Conservation (phyloP, 306 rosid genomes). For the Rosa multiflora region DNA sequence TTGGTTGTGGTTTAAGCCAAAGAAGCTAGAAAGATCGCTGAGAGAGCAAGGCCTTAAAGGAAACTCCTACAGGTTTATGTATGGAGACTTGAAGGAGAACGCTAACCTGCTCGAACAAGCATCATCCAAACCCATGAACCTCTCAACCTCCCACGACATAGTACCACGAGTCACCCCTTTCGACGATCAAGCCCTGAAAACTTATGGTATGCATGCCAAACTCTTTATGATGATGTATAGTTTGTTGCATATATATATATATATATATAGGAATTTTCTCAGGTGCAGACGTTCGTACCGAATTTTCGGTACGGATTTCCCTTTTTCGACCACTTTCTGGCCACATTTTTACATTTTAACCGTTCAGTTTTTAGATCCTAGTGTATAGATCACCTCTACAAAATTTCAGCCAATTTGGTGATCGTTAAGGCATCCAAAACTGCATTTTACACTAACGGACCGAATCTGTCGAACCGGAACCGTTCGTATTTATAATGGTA, state of each 20-base stretch:
- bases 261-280: background rate
- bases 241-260: background rate
- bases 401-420: too few species aligned
- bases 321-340: too few species aligned
- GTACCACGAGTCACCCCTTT: constrained; percentile 21
- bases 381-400: too few species aligned
- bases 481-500: too few species aligned
- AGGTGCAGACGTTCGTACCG: too few species aligned
- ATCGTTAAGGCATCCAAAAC: too few species aligned
- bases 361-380: too few species aligned
- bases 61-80: constrained; percentile 28
- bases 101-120: constrained; percentile 12
- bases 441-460: too few species aligned
- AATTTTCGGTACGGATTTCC: too few species aligned
- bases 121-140: constrained; percentile 30
- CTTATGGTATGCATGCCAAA: constrained; percentile 14
- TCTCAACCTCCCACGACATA: constrained; percentile 17
- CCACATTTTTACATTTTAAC: too few species aligned
- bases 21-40: constrained; percentile 26
- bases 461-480: too few species aligned
- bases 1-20: constrained; percentile 33
- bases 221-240: background rate
- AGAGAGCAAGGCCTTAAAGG: constrained; percentile 38
- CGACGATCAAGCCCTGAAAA: background rate
- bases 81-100: constrained; percentile 36